Evolutionary conservation across 441 rosid species (phyloP).

Genomic region (Gossypium gossypioides): DNA sequence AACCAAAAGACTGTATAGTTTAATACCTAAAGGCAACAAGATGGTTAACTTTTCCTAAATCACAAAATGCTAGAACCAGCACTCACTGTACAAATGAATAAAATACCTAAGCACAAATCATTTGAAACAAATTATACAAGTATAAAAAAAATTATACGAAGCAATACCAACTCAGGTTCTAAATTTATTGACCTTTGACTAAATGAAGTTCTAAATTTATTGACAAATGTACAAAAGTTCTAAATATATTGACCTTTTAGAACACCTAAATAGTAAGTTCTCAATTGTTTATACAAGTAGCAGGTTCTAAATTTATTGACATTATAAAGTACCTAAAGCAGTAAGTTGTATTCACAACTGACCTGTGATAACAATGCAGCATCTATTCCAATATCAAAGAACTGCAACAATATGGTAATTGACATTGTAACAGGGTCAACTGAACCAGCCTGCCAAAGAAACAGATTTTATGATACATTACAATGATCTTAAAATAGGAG

Average conservation of each 20-base stretch:
- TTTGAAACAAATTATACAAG: background rate
- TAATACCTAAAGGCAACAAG: constrained; percentile 7
- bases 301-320: background rate
- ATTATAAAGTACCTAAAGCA: background rate
- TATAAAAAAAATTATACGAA: background rate
- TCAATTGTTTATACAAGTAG: background rate
- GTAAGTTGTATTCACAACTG: constrained; percentile 11
- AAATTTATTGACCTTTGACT: background rate
- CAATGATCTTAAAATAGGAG: constrained; percentile 9
- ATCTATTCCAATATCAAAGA: constrained; percentile 92
- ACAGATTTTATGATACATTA: constrained; percentile 11
- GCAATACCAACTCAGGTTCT: background rate
- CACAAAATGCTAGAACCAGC: background rate
- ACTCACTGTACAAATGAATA: background rate
- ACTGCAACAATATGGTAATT: constrained; percentile 85
- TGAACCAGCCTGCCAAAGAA: constrained; percentile 75
- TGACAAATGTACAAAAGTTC: background rate
- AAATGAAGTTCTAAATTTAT: background rate
- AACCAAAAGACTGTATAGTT: background rate
- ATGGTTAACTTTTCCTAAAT: background rate
- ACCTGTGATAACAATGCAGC: constrained; percentile 94
- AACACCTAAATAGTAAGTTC: background rate
- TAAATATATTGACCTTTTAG: background rate
- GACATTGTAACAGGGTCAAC: constrained; percentile 97
- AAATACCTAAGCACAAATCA: background rate